Base-by-base conservation (phyloP, 2,329 filamentous ascomycete species). In the Sclerotinia minor region DNA sequence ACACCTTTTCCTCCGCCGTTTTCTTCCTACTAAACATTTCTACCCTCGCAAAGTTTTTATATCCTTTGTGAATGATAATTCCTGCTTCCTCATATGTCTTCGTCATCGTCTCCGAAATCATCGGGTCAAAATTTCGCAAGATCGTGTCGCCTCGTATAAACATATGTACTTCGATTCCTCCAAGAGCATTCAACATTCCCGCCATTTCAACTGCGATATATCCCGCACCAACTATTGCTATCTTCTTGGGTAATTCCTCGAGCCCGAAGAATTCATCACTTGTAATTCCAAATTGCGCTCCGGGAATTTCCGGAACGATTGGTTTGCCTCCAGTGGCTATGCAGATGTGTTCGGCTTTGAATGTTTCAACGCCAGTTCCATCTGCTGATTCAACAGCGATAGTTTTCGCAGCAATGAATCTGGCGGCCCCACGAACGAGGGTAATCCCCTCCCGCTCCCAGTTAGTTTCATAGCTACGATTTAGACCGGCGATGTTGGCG, bases 221-320 rank as follows among this genome's bases (percentile, higher is more conserved):
- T 6, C 82, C 82, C 11, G 81, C 81, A 24, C 82, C 82, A 17
- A 83, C 81, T 65, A 84, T 80, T 19, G 81, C 82, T 65, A 83
- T 75, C 73, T 82, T 83, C 68, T 79, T 81, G 0, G 82, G 82
- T 21, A 83, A 73, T n/a, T 81, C 78, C 70, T 83, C 81, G 26
- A 84, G 79, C 69, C 79, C 79, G 69, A 84, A 84, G 72, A 83
- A 84, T 5, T 80, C 82, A 69, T 84, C 82, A 69, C 80, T 83
- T 15, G 80, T 82, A 70, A 84, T 83, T 58, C 82, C 82, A 72
- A 80, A 79, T 69, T 83, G 80, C 5, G 80, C 78, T 35, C 82
- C 82, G 60, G 79, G 77, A 29, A 83, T 77, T 35, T 76, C 69
- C 6, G 72, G 72, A 11, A 82, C 69, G 47, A 75, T 79, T 5